phyloP scores from a whole-genome alignment of 148 eudicot genomes.

The Heliamphora exappendiculata region DNA sequence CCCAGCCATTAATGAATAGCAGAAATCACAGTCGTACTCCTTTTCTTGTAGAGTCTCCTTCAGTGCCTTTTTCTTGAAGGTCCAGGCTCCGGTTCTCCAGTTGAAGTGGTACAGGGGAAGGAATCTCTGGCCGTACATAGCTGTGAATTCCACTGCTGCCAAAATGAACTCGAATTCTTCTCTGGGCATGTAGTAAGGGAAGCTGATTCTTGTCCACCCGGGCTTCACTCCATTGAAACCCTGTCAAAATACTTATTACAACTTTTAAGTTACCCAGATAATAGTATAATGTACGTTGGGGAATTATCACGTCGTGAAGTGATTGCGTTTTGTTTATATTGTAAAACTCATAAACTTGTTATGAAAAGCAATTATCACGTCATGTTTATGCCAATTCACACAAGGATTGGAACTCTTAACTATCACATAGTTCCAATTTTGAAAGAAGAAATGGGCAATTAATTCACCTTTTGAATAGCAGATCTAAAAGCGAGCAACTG shows the following conservation, averaged over 20 bases:
- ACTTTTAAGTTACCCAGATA: too few relatives aligned
- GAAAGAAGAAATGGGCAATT: too few relatives aligned
- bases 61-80: conserved; percentile 22
- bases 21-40: background rate
- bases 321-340: too few relatives aligned
- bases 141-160: conserved; percentile 51
- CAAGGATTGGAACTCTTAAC: too few relatives aligned
- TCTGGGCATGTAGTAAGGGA: conserved; percentile 45
- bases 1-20: conserved; percentile 3
- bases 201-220: conserved; percentile 46
- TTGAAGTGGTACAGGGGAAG: conserved; percentile 44
- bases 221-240: conserved; percentile 46
- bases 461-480: conserved; percentile 21
- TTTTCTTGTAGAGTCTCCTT: conserved; percentile 14
- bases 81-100: conserved; percentile 66
- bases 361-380: too few relatives aligned
- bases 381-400: too few relatives aligned
- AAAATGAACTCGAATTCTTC: conserved; percentile 65
- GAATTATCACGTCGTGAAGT: too few relatives aligned
- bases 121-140: conserved; percentile 52
- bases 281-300: too few relatives aligned
- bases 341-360: too few relatives aligned
- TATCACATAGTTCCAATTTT: too few relatives aligned
- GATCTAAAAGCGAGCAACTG: conserved; percentile 33
- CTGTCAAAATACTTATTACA: conserved; percentile 2